A percentile compares a stretch with the other conserved stretches of the same genome.
phyloP scores from a whole-genome alignment of 352 stramenopile genomes.

The Elongisporangium senticosum region DNA sequence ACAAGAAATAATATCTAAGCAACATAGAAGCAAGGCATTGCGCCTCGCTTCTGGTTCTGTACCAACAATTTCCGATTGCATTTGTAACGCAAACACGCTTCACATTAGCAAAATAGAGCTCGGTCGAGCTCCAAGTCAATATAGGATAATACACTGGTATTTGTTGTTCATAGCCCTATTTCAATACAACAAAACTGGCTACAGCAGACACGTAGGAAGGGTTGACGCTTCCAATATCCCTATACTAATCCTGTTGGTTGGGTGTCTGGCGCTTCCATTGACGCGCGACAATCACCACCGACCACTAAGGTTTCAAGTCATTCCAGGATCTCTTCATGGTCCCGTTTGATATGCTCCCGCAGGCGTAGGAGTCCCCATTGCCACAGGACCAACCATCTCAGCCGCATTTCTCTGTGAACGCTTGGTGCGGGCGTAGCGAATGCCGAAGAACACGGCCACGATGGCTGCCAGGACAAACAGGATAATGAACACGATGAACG shows the following conservation, averaged over 20 bases:
- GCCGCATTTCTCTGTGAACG: constrained; percentile 3
- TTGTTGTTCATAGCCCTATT: not conserved
- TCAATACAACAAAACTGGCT: not conserved
- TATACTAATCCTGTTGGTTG: not conserved
- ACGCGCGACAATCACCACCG: not conserved
- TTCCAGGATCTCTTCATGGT: not conserved
- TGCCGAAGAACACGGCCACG: constrained; percentile 18
- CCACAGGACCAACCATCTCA: not conserved
- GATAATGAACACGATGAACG: constrained; percentile 40
- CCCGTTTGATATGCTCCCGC: not conserved
- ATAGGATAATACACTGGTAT: not conserved
- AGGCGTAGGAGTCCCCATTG: not conserved
- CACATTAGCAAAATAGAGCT: not conserved
- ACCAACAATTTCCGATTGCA: not conserved
- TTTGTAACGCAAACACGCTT: not conserved
- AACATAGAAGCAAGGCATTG: too few species aligned
- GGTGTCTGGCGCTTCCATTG: constrained; percentile 1
- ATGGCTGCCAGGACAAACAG: constrained; percentile 26
- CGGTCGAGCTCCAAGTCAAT: not conserved
- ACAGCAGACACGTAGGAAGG: not conserved
- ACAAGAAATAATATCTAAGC: too few species aligned
- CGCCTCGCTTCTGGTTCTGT: too few species aligned
- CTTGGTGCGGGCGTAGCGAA: constrained; percentile 15
- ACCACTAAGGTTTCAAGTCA: not conserved
- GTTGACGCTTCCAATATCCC: not conserved